These are phyloP conservation scores for Suillus variegatus DNA, from an alignment of 768 basidiomycete species.

Conservation along the genomic window DNA sequence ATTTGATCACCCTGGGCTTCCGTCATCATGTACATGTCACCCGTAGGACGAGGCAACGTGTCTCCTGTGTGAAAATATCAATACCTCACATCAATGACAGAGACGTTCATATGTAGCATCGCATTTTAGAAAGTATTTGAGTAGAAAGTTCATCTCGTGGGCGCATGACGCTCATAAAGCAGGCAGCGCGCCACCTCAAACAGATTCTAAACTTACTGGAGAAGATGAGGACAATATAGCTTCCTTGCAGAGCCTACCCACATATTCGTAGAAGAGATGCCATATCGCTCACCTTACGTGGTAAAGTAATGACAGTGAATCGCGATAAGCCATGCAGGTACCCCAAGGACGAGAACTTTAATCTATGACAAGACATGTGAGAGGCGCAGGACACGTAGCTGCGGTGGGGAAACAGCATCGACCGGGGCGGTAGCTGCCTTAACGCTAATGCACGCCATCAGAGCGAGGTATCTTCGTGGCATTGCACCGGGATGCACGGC, in stretches of 20 bases:
- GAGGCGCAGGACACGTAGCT: neutral
- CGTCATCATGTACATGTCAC: slow-evolving; percentile 1
- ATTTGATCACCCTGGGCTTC: slow-evolving; percentile 1
- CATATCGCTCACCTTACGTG: neutral
- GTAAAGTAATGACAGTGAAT: neutral
- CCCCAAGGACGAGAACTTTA: neutral
- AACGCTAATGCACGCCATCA: neutral
- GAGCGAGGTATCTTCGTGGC: neutral
- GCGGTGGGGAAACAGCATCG: neutral
- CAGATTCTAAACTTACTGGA: neutral
- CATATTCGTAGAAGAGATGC: neutral
- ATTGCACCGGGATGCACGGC: neutral
- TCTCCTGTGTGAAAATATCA: neutral
- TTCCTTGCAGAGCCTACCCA: neutral
- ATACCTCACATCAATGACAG: neutral
- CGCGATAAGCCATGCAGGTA: neutral
- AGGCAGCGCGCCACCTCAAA: neutral
- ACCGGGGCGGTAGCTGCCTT: neutral
- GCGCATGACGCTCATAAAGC: neutral
- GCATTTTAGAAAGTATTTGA: neutral
- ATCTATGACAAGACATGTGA: neutral
- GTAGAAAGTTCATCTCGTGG: neutral
- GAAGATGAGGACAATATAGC: neutral
- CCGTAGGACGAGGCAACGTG: neutral
- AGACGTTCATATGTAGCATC: neutral